Base-by-base conservation (phyloP, 2,329 filamentous ascomycete genomes). In the Daldinia eschscholtzii region DNA sequence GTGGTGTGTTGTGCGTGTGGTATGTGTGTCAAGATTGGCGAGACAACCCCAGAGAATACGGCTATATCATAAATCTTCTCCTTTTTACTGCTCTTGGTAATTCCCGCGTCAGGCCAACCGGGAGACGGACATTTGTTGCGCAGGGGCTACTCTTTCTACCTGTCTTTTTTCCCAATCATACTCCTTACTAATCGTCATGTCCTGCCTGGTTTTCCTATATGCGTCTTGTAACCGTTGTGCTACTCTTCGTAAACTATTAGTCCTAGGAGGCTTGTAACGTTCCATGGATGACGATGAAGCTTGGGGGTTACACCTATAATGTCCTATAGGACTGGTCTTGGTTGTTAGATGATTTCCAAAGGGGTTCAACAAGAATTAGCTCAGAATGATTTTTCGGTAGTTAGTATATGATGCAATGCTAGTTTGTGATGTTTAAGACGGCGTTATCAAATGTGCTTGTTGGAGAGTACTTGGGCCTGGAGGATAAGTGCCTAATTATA, bases 31-130 rank as follows among this genome's bases (percentile, higher is more conserved):
- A 77, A 77, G 78, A 78, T 79, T 79, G 78, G 76, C 76, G 74
- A 78, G 75, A 74, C 74, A 74, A 67, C 73, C 70, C 72, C 70
- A 74, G 76, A 78, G 77, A 80, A 77, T 80, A 81, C 78, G 78
- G 78, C 79, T 82, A 82, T 81, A 82, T 82, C 79, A 83, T 83
- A 82, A 79, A 83, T 83, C 78, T 82, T 80, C 82, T 78, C 75
- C 81, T 83, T 67, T 83, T 82, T 73, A 76, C 78, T 79, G 78
- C 79, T 80, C 79, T 79, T 78, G 76, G 79, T 77, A 79, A 73
- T 74, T 70, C 72, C 58, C 72, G 70, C 73, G 75, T 77, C 73
- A 73, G 74, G 75, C 74, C 71, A 73, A 75, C 72, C 67, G 59
- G 75, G 74, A 73, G 72, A 74, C 73, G 74, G 76, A 73, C 74